Conservation (phyloP, 176 grass and related monocot genomes). For the Rhynchospora tenuis region DNA sequence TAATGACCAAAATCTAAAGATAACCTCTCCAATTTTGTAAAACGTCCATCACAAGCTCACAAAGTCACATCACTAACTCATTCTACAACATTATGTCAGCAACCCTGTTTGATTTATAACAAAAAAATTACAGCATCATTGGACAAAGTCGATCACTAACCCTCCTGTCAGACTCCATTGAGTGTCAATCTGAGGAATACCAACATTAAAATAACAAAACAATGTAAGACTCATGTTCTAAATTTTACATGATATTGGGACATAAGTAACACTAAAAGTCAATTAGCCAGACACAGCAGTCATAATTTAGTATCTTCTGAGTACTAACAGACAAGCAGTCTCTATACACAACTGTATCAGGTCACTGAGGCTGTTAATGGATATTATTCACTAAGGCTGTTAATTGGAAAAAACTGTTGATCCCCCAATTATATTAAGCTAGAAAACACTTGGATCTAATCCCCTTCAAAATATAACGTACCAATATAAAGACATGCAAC, state of each 20-base stretch:
- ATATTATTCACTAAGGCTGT: too few relatives aligned
- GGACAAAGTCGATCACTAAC: neutral
- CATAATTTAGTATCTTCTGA: too few relatives aligned
- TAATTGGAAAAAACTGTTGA: too few relatives aligned
- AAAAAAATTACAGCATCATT: neutral
- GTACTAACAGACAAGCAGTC: too few relatives aligned
- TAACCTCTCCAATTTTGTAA: neutral
- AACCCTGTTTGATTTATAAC: neutral
- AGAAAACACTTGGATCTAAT: too few relatives aligned
- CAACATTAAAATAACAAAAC: neutral
- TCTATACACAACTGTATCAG: too few relatives aligned
- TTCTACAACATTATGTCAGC: neutral
- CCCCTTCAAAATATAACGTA: too few relatives aligned
- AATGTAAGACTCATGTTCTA: neutral
- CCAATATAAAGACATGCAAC: too few relatives aligned
- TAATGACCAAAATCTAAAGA: neutral
- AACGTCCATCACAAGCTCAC: neutral
- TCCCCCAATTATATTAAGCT: too few relatives aligned
- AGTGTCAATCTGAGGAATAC: neutral
- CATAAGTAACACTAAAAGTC: too few relatives aligned
- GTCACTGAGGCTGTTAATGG: too few relatives aligned
- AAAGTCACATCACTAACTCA: neutral
- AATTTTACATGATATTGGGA: neutral
- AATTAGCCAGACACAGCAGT: too few relatives aligned
- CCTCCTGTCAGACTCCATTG: neutral